phyloP scores from a whole-genome alignment of 2,329 filamentous ascomycete genomes.

The Penicillium oxalicum region DNA sequence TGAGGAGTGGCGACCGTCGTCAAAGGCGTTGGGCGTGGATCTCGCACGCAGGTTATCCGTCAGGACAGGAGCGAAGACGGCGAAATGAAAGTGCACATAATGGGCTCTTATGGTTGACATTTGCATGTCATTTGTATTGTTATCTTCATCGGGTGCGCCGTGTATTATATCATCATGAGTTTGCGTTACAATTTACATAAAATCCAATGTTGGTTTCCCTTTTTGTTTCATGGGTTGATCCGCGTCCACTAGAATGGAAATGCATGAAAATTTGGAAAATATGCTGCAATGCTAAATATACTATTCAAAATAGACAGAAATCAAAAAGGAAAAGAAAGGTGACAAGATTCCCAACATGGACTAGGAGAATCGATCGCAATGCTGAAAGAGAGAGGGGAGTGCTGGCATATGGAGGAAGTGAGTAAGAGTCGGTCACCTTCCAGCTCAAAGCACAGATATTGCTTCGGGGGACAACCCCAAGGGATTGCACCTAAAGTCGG shows the following conservation, averaged over 20 bases:
- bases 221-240: neutral
- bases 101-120: slow-evolving; percentile 6
- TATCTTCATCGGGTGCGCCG: slow-evolving; percentile 8
- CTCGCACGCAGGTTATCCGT: slow-evolving; percentile 21
- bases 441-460: neutral
- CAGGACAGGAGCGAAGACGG: slow-evolving; percentile 6
- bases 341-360: no score
- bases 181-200: neutral
- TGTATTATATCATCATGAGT: slow-evolving; percentile 8
- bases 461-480: neutral
- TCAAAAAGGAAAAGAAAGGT: neutral
- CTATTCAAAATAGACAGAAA: slow-evolving; percentile 1
- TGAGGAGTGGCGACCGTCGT: slow-evolving; percentile 54
- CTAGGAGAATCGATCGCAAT: no score
- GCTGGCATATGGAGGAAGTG: no score
- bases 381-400: no score
- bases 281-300: neutral
- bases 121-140: slow-evolving; percentile 13
- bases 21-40: slow-evolving; percentile 39
- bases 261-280: no score
- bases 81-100: slow-evolving; percentile 9
- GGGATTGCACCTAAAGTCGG: slow-evolving; percentile 55
- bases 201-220: slow-evolving; percentile 2
- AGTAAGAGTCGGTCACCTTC: no score
- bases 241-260: no score